Conservation (phyloP, 23 red algal genomes). For the Porphyridium purpureum region DNA sequence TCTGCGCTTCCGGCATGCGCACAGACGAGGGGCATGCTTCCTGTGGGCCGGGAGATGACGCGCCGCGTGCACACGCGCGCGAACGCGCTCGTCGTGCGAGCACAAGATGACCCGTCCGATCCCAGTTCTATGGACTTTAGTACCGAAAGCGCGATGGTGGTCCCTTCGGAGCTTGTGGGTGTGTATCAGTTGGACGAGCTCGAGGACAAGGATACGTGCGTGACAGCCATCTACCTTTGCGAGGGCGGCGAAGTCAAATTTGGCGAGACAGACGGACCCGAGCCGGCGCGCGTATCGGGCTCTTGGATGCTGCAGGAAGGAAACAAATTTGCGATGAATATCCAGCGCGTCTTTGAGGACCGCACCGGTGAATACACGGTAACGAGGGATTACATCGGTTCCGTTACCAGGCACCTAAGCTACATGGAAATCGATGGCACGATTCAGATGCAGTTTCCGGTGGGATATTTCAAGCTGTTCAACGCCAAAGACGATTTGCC, state of each 20-base stretch:
- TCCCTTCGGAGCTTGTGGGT: too few relatives aligned
- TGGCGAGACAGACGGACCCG: not conserved
- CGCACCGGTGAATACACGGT: not conserved
- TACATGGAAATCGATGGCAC: too few relatives aligned
- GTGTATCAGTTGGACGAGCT: conserved; percentile 2
- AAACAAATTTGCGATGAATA: not conserved
- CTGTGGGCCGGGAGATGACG: too few relatives aligned
- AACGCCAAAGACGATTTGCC: not conserved
- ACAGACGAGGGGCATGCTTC: too few relatives aligned
- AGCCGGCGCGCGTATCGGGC: not conserved
- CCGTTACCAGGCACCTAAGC: too few relatives aligned
- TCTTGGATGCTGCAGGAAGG: not conserved
- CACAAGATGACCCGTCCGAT: too few relatives aligned
- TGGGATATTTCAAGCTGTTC: not conserved
- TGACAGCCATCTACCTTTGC: not conserved
- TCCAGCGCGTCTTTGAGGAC: not conserved
- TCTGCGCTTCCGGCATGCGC: too few relatives aligned
- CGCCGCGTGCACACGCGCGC: too few relatives aligned
- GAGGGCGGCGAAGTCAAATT: not conserved
- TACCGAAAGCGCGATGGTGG: too few relatives aligned
- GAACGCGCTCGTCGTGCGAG: too few relatives aligned
- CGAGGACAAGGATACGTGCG: not conserved
- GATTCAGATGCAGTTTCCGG: not conserved
- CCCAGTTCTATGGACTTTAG: too few relatives aligned
- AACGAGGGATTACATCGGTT: not conserved